These are phyloP conservation scores for Cladosporium sp. DNA, from an alignment of 2,329 filamentous ascomycete genomes.

Conservation along the genomic window DNA sequence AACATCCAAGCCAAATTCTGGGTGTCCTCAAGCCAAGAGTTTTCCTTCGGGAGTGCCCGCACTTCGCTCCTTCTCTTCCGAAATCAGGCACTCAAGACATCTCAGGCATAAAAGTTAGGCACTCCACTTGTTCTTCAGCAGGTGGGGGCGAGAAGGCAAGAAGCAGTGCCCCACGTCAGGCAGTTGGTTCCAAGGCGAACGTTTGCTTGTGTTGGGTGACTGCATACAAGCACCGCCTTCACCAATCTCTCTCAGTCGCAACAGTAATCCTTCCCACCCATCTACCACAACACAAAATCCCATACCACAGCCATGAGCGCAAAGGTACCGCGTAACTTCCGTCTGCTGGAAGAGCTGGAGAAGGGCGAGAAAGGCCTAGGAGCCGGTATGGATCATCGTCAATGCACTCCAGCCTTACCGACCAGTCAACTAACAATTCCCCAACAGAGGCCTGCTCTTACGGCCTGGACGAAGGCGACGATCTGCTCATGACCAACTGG, in stretches of 20 bases:
- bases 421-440: neutral
- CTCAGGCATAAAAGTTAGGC: neutral
- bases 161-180: neutral
- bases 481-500: constrained; percentile 97
- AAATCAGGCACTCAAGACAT: no score
- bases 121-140: neutral
- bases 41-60: neutral
- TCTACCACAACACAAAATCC: no score
- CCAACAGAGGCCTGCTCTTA: constrained; percentile 87
- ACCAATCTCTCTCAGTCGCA: neutral
- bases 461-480: constrained; percentile 87
- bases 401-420: constrained; percentile 8
- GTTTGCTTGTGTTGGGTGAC: constrained; percentile 5
- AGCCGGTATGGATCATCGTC: constrained; percentile 55
- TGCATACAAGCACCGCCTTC: no score
- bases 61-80: no score
- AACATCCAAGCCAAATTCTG: no score
- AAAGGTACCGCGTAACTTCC: constrained; percentile 92
- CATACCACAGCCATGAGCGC: constrained; percentile 48
- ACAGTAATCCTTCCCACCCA: neutral
- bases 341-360: constrained; percentile 93
- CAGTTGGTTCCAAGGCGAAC: no score
- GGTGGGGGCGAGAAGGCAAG: no score
- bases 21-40: no score
- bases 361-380: constrained; percentile 98